Conservation (phyloP, 139 green algal genomes). For the Gonium pectorale region DNA sequence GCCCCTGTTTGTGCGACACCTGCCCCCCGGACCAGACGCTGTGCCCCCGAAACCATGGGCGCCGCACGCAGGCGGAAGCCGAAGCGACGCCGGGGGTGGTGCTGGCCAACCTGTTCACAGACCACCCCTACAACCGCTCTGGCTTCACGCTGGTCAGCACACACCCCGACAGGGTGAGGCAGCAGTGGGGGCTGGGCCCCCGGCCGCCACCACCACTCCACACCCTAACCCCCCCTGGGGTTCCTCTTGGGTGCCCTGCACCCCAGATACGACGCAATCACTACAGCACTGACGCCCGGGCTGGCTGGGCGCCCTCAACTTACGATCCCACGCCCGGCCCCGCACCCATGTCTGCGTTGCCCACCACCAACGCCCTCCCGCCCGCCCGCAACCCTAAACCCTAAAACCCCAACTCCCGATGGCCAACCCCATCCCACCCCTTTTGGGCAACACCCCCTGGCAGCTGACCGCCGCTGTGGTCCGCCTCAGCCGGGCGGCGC, state of each 20-base stretch:
- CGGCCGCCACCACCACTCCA: background rate
- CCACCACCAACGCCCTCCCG: background rate
- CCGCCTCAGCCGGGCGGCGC: slow-evolving; percentile 56
- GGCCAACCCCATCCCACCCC: background rate
- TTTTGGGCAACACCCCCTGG: background rate
- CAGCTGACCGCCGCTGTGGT: slow-evolving; percentile 58
- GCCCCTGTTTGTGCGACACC: too few relatives aligned
- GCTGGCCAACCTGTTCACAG: slow-evolving; percentile 71
- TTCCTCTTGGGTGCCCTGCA: background rate
- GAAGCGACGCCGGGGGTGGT: background rate
- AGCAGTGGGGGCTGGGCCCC: background rate
- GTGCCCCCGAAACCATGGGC: too few relatives aligned
- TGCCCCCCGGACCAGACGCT: too few relatives aligned
- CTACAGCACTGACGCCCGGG: background rate
- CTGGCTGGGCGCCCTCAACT: background rate
- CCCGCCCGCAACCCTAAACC: background rate
- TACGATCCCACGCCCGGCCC: background rate
- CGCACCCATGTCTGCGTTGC: background rate
- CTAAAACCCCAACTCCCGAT: background rate
- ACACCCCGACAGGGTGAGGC: background rate
- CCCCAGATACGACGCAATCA: background rate
- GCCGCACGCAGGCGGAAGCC: slow-evolving; percentile 21
- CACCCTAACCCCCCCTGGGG: background rate
- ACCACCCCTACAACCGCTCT: slow-evolving; percentile 82
- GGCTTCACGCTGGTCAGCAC: slow-evolving; percentile 72